Evolutionary conservation across 1,284 basidiomycete genomes (phyloP).

Genomic region (Pseudozyma tsukubaensis): DNA sequence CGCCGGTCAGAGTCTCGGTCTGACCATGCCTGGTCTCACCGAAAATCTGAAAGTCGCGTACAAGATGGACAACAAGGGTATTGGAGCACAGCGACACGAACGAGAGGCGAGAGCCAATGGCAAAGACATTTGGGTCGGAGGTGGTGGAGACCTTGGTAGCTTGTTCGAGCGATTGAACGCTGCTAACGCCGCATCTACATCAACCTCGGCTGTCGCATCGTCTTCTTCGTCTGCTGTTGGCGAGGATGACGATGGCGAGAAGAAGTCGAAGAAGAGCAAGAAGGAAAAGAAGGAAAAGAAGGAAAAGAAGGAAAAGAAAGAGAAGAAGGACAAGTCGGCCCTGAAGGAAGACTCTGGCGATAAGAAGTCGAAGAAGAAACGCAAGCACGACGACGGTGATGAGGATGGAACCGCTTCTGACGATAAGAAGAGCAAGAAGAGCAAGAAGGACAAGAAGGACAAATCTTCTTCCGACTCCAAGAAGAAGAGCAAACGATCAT

Average conservation of each 20-base stretch:
- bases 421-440: conserved; percentile 17
- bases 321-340: conserved; percentile 23
- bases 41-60: conserved; percentile 61
- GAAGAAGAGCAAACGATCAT: conserved; percentile 20
- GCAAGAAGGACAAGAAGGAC: conserved; percentile 42
- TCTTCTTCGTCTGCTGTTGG: conserved; percentile 13
- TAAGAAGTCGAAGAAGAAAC: conserved; percentile 37
- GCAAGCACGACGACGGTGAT: conserved; percentile 38
- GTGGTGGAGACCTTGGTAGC: conserved; percentile 63
- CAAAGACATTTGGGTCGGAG: conserved; percentile 64
- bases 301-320: conserved; percentile 27
- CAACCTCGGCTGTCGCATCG: conserved; percentile 26
- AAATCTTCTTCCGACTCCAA: conserved; percentile 1
- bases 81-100: conserved; percentile 64
- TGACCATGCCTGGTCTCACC: conserved; percentile 54
- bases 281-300: conserved; percentile 40
- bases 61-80: conserved; percentile 68
- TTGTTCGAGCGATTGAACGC: conserved; percentile 67
- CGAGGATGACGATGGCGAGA: conserved; percentile 10
- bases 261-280: conserved; percentile 31
- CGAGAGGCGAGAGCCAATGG: conserved; percentile 59
- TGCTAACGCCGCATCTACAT: conserved; percentile 47
- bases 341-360: conserved; percentile 15
- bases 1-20: conserved; percentile 62
- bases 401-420: background rate